Base-by-base conservation (phyloP, 106 monocot species). In the Dendrobium catenatum region DNA sequence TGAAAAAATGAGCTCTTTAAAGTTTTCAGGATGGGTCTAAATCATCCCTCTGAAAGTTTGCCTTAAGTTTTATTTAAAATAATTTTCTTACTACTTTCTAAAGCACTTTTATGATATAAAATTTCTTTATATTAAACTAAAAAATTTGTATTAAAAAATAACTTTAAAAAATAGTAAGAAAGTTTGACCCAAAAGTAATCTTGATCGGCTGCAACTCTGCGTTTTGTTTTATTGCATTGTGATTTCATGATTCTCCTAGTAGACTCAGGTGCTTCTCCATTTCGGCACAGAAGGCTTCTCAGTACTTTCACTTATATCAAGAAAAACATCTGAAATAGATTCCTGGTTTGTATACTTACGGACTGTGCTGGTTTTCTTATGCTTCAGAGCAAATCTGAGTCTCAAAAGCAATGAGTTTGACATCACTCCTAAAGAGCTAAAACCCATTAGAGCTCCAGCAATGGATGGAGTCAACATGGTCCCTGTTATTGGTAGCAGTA, bases 391-490 rank as follows among this genome's bases (percentile, higher is more conserved):
- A 42, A 95, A 78, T 75, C 86, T 93, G 42, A 99, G 48, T 73
- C 89, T 87, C 78, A 99, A 81, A 55, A 93, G 84, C 74, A 99
- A 85, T 27, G 98, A 99, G 81, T 99, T 99, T 51, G 93, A 86
- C 98, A 99, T 99, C 46, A 99, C 98, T 49, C 93, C 98, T 5
- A 99, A 88, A 33, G 98, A 99, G 83, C 95, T 95, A 55, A 95
- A 83, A 77, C 98, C 95, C 98, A 99, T 99, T 26, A 99, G 83
- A 68, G 93, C 98, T 64, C 98, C 98, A 68, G 98, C 95, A 84
- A 99, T 91, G 5, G 98, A 99, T 79, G 98, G 98, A 1, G 98
- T 99, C 59, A 99, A 87, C 77, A 95, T 93, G 2, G 91, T 99
- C 13, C 95, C 98, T 33, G 91, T 99, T 29, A 91, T 76, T 22